Percentiles rank a stretch among this genome's conserved stretches.
phyloP scores from a whole-genome alignment of 345 rosid species.

The Sisymbrium altissimum region DNA sequence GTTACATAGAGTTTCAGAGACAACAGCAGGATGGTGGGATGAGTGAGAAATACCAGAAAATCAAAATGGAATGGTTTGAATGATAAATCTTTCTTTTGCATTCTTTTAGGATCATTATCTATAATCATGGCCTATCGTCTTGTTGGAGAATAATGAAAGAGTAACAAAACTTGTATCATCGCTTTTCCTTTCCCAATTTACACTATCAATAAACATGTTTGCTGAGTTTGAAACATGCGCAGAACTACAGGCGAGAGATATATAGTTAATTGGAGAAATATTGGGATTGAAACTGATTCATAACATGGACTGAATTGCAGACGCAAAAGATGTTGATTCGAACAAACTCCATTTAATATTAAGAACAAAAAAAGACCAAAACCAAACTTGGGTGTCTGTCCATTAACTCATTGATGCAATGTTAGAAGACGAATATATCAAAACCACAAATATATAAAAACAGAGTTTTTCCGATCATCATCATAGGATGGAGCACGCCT shows the following conservation, averaged over 20 bases:
- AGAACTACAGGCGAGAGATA: background rate
- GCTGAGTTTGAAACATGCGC: background rate
- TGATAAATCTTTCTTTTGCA: background rate
- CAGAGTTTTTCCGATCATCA: conserved; percentile 14
- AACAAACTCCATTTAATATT: conserved; percentile 20
- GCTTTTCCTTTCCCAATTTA: background rate
- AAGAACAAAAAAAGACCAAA: conserved; percentile 22
- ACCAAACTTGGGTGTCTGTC: conserved; percentile 18
- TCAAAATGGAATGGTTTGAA: conserved; percentile 49
- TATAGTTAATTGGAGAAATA: background rate
- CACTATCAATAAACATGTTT: conserved; percentile 11
- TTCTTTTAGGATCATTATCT: background rate
- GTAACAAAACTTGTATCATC: conserved; percentile 1
- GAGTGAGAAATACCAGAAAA: conserved; percentile 70
- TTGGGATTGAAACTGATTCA: background rate
- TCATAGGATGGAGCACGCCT: conserved; percentile 88
- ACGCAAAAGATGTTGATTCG: conserved; percentile 9
- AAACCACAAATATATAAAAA: conserved; percentile 12
- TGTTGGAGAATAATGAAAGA: background rate
- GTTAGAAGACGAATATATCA: conserved; percentile 18
- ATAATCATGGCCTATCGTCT: conserved; percentile 4
- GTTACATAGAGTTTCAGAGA: conserved; percentile 88
- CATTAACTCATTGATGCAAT: conserved; percentile 16
- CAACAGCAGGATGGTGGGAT: conserved; percentile 83
- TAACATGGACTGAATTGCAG: no score